Conservation (phyloP, 1,284 basidiomycete species). For the Ceratobasidium sp. region DNA sequence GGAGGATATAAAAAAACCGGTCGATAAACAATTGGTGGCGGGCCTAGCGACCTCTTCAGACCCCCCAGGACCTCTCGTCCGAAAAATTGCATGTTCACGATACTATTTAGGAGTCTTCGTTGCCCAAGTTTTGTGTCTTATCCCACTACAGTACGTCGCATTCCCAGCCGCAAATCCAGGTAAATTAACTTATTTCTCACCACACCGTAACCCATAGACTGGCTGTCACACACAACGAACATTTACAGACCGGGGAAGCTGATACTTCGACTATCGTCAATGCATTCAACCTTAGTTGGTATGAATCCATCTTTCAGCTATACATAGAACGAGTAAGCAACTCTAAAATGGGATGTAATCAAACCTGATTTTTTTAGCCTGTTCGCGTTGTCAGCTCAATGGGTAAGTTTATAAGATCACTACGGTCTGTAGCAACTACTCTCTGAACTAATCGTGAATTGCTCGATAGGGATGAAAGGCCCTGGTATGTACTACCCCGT, state of each 20-base stretch:
- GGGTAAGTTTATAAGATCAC: conserved; percentile 59
- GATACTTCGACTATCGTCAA: conserved; percentile 72
- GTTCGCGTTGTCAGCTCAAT: conserved; percentile 76
- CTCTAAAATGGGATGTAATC: not conserved
- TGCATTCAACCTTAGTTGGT: conserved; percentile 72
- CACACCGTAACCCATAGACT: conserved; percentile 52
- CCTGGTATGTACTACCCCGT: conserved; percentile 66
- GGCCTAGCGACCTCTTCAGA: conserved; percentile 53
- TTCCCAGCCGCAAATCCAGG: not conserved
- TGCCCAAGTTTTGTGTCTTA: conserved; percentile 47
- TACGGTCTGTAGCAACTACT: too few relatives aligned
- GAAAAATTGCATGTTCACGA: not conserved
- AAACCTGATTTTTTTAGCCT: conserved; percentile 56
- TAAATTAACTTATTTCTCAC: not conserved
- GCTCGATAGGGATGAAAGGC: conserved; percentile 68
- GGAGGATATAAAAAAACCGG: conserved; percentile 67
- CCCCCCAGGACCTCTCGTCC: not conserved
- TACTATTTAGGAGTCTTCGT: conserved; percentile 39
- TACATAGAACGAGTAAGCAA: conserved; percentile 67
- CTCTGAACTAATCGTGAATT: not conserved
- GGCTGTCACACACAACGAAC: conserved; percentile 71
- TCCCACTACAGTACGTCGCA: conserved; percentile 45
- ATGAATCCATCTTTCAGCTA: conserved; percentile 73
- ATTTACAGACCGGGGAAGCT: conserved; percentile 73
- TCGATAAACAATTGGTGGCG: conserved; percentile 62